Evolutionary conservation across 2,329 filamentous ascomycete genomes (phyloP).

Genomic region (Whalleya microplaca): DNA sequence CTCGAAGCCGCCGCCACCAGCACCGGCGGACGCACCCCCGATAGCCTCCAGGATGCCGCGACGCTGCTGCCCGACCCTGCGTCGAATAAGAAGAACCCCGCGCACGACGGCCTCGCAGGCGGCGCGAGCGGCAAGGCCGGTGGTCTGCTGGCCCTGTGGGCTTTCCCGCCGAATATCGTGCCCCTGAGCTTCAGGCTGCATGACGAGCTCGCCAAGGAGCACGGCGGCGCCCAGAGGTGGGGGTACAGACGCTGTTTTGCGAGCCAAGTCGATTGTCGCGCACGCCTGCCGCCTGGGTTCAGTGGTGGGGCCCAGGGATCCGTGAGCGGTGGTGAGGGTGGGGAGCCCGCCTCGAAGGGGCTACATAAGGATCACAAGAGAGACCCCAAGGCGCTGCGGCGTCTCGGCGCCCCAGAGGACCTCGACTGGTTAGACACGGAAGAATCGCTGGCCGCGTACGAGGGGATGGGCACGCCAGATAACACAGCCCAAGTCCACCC

Average conservation of each 20-base stretch:
- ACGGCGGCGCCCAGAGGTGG: constrained; percentile 69
- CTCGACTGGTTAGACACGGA: constrained; percentile 69
- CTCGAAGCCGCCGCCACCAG: constrained; percentile 65
- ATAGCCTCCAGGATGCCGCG: constrained; percentile 38
- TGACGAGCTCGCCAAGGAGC: constrained; percentile 68
- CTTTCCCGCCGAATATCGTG: constrained; percentile 72
- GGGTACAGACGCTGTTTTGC: constrained; percentile 61
- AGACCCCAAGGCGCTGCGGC: constrained; percentile 28
- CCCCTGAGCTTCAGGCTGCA: constrained; percentile 73
- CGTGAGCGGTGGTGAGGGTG: background rate
- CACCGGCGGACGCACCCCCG: constrained; percentile 38
- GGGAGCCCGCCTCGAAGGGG: constrained; percentile 25
- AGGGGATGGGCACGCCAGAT: constrained; percentile 48
- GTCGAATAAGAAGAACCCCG: constrained; percentile 33
- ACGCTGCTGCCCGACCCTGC: constrained; percentile 35
- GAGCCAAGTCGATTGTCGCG: constrained; percentile 37
- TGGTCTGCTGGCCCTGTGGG: constrained; percentile 74
- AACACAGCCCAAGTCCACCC: constrained; percentile 81
- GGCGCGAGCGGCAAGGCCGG: constrained; percentile 80
- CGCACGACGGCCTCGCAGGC: constrained; percentile 61
- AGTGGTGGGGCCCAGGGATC: background rate
- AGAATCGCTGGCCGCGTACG: constrained; percentile 46
- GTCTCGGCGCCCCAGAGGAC: constrained; percentile 53
- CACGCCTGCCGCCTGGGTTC: constrained; percentile 33
- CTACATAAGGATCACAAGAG: constrained; percentile 39